phyloP scores from a whole-genome alignment of 2,329 filamentous ascomycete genomes.

The Trichoderma afroharzianum region DNA sequence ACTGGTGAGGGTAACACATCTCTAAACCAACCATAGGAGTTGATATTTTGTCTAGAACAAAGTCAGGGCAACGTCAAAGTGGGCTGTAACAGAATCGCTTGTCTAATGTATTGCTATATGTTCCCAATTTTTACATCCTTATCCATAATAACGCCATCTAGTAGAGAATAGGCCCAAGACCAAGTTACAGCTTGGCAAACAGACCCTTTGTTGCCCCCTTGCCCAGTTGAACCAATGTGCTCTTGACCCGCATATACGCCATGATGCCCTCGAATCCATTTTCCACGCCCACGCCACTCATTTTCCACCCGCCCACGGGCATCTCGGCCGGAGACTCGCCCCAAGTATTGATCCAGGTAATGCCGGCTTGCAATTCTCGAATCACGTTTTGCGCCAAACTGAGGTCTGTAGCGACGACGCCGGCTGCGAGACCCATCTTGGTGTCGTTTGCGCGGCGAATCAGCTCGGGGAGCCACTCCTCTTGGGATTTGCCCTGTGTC shows the following conservation, averaged over 20 bases:
- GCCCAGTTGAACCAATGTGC: conserved; percentile 79
- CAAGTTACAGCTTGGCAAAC: conserved; percentile 62
- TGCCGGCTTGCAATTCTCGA: conserved; percentile 71
- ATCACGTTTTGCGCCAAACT: conserved; percentile 70
- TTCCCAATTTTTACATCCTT: background rate
- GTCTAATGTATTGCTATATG: background rate
- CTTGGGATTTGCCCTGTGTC: conserved; percentile 33
- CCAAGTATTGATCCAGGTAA: conserved; percentile 93
- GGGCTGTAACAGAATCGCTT: background rate
- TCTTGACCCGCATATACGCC: conserved; percentile 83
- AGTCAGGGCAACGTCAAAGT: background rate
- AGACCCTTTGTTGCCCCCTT: conserved; percentile 59
- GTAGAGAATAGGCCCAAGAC: background rate
- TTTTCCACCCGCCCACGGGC: conserved; percentile 89
- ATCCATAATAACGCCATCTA: background rate
- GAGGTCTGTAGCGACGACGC: conserved; percentile 75
- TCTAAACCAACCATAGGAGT: accelerated
- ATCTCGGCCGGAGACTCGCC: conserved; percentile 90
- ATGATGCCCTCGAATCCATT: conserved; percentile 77
- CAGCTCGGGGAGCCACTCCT: conserved; percentile 58
- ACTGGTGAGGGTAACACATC: background rate
- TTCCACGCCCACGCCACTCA: conserved; percentile 82
- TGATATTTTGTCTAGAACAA: background rate
- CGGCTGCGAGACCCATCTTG: conserved; percentile 73
- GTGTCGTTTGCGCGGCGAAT: conserved; percentile 73